Evolutionary conservation across 495 filamentous ascomycete species (phyloP).

Genomic region (Astrocystis sublimbata): DNA sequence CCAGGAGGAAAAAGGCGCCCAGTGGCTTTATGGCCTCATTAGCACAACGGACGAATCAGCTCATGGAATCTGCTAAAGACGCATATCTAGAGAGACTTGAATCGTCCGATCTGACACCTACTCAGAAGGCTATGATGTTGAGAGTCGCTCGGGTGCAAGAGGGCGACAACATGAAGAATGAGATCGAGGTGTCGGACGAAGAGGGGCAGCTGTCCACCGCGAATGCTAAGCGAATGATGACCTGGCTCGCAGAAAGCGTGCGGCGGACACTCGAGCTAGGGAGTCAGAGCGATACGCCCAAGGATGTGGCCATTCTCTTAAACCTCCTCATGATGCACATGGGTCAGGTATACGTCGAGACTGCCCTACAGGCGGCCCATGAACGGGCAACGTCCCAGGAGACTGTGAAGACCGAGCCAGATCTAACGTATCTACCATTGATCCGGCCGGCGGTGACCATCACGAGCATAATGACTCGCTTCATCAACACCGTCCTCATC

Average conservation of each 20-base stretch:
- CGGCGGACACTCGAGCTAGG: slow-evolving; percentile 89
- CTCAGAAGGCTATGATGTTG: slow-evolving; percentile 83
- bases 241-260: slow-evolving; percentile 95
- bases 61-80: slow-evolving; percentile 77
- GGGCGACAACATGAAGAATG: slow-evolving; percentile 57
- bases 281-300: slow-evolving; percentile 83
- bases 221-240: slow-evolving; percentile 94
- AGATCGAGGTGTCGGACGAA: slow-evolving; percentile 86
- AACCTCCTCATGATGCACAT: slow-evolving; percentile 83
- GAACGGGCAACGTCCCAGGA: slow-evolving; percentile 77
- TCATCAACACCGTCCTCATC: slow-evolving; percentile 86
- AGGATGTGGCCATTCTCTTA: slow-evolving; percentile 85
- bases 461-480: slow-evolving; percentile 88
- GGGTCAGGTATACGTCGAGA: slow-evolving; percentile 93
- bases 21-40: slow-evolving; percentile 88
- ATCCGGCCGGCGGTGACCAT: slow-evolving; percentile 83
- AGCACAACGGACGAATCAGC: slow-evolving; percentile 80
- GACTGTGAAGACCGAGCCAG: slow-evolving; percentile 76
- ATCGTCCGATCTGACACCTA: slow-evolving; percentile 77
- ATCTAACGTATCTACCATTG: slow-evolving; percentile 77
- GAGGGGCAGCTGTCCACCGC: slow-evolving; percentile 81
- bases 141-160: slow-evolving; percentile 72
- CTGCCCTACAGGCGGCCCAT: slow-evolving; percentile 82
- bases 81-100: slow-evolving; percentile 83
- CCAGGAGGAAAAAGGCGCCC: slow-evolving; percentile 75